Evolutionary conservation across 805 yeast species (phyloP).

Genomic region (Starmerella vaccinii): DNA sequence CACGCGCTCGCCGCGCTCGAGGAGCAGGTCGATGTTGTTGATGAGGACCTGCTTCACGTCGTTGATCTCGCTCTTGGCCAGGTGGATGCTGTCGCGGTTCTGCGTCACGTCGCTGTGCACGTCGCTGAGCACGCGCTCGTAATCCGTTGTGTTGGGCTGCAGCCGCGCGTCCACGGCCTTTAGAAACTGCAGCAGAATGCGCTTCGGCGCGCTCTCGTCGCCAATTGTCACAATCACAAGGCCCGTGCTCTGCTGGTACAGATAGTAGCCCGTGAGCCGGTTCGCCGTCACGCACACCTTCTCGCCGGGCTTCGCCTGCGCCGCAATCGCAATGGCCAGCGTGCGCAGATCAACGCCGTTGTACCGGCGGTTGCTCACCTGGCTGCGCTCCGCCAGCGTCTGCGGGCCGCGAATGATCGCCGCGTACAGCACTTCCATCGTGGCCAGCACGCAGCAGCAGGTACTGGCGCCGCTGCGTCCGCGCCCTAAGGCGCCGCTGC

Average conservation of each 20-base stretch:
- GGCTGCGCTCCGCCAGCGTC: constrained; percentile 8
- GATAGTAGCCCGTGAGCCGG: constrained; percentile 18
- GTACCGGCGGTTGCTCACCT: neutral
- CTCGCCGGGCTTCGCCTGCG: constrained; percentile 19
- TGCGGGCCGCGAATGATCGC: constrained; percentile 1
- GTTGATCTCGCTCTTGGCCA: constrained; percentile 41
- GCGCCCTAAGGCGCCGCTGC: no score
- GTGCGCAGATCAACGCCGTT: constrained; percentile 3
- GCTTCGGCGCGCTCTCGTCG: constrained; percentile 22
- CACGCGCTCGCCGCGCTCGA: constrained; percentile 71
- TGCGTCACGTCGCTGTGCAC: constrained; percentile 12
- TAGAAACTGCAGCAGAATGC: constrained; percentile 25
- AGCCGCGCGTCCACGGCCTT: constrained; percentile 23
- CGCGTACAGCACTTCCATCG: constrained; percentile 8
- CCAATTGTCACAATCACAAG: constrained; percentile 17
- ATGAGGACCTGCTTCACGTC: constrained; percentile 60
- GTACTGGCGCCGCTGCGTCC: no score
- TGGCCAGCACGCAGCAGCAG: neutral
- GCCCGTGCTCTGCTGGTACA: constrained; percentile 6
- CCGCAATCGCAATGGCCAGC: constrained; percentile 22
- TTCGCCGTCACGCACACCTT: constrained; percentile 19
- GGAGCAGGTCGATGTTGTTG: constrained; percentile 58
- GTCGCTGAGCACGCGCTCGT: constrained; percentile 15
- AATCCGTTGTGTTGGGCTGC: constrained; percentile 8
- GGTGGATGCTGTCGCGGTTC: constrained; percentile 23